Evolutionary conservation across 768 basidiomycete species (phyloP), one percentile per base, ranked within the genome.

Genomic region (Rhizopogon roseolus): DNA sequence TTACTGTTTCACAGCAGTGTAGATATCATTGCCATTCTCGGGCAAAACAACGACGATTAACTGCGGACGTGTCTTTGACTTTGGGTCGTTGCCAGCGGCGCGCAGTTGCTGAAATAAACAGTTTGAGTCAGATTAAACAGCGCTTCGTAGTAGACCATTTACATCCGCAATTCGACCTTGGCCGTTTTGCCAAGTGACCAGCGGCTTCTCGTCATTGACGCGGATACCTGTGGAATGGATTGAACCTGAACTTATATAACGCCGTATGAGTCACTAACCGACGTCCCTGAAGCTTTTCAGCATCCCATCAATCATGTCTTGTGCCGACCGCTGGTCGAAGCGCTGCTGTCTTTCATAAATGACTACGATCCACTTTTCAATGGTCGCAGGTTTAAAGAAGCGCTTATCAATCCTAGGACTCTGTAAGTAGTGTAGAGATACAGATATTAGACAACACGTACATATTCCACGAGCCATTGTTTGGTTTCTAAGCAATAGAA

Each of bases 391-490:
- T 52, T 69, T 72, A 69, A 74, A 86, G 69, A 92, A 90, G 29
- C 76, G 75, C 58, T 87, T 88, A 58, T 88, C 85, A 2, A 88
- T 75, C 85, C 86, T 88, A 29, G 41, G 41, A 41, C 66, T 41
- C 55, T 9, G 5, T 49, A 39, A 29, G 25, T 13, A 42, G 40
- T 11, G 41, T 10, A 44, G 43, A 36, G n/a, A 49, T 34, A 54
- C 19, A 53, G 32, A 17, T 53, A 40, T 3, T 10, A 32, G 8
- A 34, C 22, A 14, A 28, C 34, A 71, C 71, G 38, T 50, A 83
- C 90, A 91, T 88, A 54, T 91, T 92, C 90, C 90, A 92, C 0
- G 81, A 69, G 5, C 90, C 90, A 51, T 89, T 81, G 6, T 65
- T 71, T 0, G 88, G 88, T 36, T 63, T 67, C 85, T 88, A 55